Percentiles rank a stretch among this genome's conserved stretches.
phyloP scores from a whole-genome alignment of 306 rosid species.

The Ormosia semicastrata region DNA sequence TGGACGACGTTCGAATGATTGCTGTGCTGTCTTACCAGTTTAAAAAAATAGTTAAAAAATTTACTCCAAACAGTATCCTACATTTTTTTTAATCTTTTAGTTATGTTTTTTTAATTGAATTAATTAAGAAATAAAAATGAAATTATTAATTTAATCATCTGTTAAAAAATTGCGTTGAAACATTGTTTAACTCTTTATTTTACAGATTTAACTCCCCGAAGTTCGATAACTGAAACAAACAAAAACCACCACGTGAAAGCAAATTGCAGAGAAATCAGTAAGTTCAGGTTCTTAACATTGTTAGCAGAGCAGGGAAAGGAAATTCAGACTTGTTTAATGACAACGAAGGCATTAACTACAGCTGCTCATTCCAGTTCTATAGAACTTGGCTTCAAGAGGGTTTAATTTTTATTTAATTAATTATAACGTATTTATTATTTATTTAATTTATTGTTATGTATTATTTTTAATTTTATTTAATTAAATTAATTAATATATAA shows the following conservation, averaged over 20 bases:
- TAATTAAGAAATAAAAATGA: background rate
- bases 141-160: no score
- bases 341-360: slow-evolving; percentile 7
- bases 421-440: no score
- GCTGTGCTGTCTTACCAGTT: background rate
- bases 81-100: no score
- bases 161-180: no score
- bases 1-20: background rate
- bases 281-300: background rate
- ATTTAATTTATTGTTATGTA: no score
- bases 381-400: no score
- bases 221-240: background rate
- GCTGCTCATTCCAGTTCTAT: slow-evolving; percentile 23
- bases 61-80: background rate
- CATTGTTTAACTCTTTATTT: no score
- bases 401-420: no score
- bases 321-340: background rate
- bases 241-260: background rate
- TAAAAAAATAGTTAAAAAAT: background rate
- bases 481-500: no score
- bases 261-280: background rate
- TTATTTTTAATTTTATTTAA: no score
- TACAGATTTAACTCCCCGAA: background rate
- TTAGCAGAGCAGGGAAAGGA: background rate
- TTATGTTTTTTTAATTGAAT: no score